These are phyloP conservation scores for Conticribra guillardii DNA, from an alignment of 108 stramenopile genomes.

Conservation along the genomic window DNA sequence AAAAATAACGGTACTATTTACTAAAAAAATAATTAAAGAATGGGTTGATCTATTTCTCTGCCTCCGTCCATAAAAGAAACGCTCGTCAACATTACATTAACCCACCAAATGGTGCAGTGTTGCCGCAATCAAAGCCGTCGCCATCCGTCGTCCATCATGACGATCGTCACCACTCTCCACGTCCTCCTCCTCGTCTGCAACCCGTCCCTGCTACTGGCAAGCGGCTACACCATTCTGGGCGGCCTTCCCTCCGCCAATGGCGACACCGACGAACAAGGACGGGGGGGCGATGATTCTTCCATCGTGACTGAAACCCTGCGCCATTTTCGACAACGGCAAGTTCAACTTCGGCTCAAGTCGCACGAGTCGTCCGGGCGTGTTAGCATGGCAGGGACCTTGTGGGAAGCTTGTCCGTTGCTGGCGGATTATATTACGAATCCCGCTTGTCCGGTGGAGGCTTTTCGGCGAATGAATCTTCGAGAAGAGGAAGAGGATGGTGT, in stretches of 20 bases:
- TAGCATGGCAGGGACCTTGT: constrained; percentile 31
- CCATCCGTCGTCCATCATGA: too few relatives aligned
- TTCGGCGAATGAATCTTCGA: constrained; percentile 13
- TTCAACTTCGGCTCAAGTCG: constrained; percentile 18
- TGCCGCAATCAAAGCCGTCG: too few relatives aligned
- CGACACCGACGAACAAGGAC: constrained; percentile 4
- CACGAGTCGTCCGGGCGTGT: constrained; percentile 20
- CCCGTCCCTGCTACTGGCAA: too few relatives aligned
- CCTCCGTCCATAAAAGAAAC: too few relatives aligned
- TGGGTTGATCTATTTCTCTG: too few relatives aligned
- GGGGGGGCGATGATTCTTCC: not conserved
- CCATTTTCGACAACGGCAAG: constrained; percentile 5
- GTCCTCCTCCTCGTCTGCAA: too few relatives aligned
- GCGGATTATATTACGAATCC: constrained; percentile 32
- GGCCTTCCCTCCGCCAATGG: constrained; percentile 3
- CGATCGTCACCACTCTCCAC: too few relatives aligned
- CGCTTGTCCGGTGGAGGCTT: constrained; percentile 16
- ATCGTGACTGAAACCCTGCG: constrained; percentile 17
- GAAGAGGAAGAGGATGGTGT: not conserved
- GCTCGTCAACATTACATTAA: too few relatives aligned
- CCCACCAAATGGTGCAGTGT: too few relatives aligned
- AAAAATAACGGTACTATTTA: too few relatives aligned
- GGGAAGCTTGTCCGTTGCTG: constrained; percentile 31
- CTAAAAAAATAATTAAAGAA: too few relatives aligned
- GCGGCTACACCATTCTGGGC: constrained; percentile 31